Evolutionary conservation across 2,329 filamentous ascomycete genomes (phyloP), one percentile per base, ranked within the genome.

Genomic region (Fusarium palustre): DNA sequence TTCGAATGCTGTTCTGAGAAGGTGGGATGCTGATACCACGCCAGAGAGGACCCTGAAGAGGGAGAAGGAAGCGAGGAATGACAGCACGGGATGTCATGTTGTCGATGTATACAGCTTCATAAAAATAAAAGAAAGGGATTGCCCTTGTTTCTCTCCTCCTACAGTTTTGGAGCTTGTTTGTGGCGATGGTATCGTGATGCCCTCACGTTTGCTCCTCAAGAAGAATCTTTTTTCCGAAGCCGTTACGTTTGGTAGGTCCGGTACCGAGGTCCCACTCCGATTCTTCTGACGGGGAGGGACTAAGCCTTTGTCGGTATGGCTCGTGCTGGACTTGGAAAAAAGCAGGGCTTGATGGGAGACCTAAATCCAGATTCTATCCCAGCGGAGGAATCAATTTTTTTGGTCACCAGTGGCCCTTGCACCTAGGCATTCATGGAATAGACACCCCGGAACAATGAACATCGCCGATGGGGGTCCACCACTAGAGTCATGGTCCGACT

Each of bases 61-160:
- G 90, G 41, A 92, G 85, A n/a, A 92, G 85, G 76, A 92, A 92
- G 47, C 86, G 85, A 31, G 90, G 90, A 66, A 92, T 91, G 66
- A 83, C 77, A 25, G 82, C 79, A n/a, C 82, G 79, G 38, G 83
- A 83, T 52, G 84, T 77, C 83, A 87, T 80, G 53, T 24, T 66
- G 13, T 18, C 22, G 22, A 28, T 24, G 31, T 66, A 18, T 46
- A 25, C 13, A 33, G 15, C 13, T 13, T 25, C 24, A 36, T 16
- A 22, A 30, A 8, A 18, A 11, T 16, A n/a, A 46, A n/a, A 4
- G 25, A 47, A 2, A 45, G 5, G 7, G 11, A 1, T 20, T 22
- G n/a, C 12, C 31, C 20, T 30, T 50, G 10, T 3, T 47, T 20
- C 39, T 49, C 54, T 49, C 66, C 43, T 60, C 62, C 48, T 46